Evolutionary conservation across 768 basidiomycete species (phyloP), one percentile per base, ranked within the genome.

Genomic region (Podaxis carcinomalis): DNA sequence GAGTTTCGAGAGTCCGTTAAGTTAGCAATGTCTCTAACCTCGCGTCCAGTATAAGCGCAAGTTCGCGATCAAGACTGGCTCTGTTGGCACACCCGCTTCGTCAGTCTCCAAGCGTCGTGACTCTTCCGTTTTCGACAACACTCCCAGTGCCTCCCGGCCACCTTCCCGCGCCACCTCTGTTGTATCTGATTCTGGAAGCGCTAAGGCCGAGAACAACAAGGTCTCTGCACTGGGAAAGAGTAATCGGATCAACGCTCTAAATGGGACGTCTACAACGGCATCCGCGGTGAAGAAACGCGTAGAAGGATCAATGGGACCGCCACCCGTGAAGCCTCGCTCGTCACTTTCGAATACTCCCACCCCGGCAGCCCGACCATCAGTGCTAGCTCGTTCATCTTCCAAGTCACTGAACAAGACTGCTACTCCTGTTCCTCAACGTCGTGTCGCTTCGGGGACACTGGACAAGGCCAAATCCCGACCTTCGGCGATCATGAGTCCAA

Each of bases 1-100:
- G 62, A 56, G 84, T 79, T 58, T 67, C 42, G 36, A 42, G 6
- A 5, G 5, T 42, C n/a, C 7, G 7, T 42, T 6, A 4, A 16
- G n/a, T 51, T 16, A 9, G 13, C 40, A 32, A 54, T 64, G 35
- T 46, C 57, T 23, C 35, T 5, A 40, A 19, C 50, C 42, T 23
- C 67, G 39, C 19, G 60, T 25, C 44, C 66, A 89, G 88, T 73
- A 88, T 39, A 92, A 92, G 70, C 80, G 90, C 49, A 82, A 80
- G 51, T 70, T 83, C 19, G 82, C 21, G 78, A 84, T 14, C 80
- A 81, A 53, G 82, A 6, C 84, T 83, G 3, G 82, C 77, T 55
- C 59, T 4, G 84, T 83, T 37, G 74, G 76, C 57, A 85, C 85
- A 0, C 82, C 86, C n/a, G 79, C 82, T 25, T 49, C 60, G 10